These are phyloP conservation scores for Aspergillus pseudotamarii DNA, from an alignment of 2,329 filamentous ascomycete species.

Conservation along the genomic window DNA sequence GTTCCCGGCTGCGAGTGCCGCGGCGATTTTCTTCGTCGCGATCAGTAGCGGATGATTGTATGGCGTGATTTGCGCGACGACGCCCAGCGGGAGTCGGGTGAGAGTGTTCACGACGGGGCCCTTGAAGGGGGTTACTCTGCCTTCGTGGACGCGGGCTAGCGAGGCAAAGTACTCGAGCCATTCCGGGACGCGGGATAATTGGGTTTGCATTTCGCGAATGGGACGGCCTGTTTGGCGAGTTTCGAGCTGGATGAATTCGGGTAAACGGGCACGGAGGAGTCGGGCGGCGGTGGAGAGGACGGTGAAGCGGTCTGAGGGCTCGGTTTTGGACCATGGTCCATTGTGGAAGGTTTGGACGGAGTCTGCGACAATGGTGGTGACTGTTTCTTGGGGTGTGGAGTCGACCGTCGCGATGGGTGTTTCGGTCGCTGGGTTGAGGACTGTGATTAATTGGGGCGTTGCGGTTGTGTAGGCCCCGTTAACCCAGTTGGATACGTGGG, in stretches of 20 bases:
- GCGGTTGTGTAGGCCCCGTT: slow-evolving; percentile 27
- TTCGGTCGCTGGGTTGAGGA: slow-evolving; percentile 37
- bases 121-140: slow-evolving; percentile 65
- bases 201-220: slow-evolving; percentile 70
- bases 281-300: slow-evolving; percentile 63
- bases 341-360: slow-evolving; percentile 46
- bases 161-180: slow-evolving; percentile 75
- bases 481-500: slow-evolving; percentile 36
- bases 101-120: slow-evolving; percentile 44
- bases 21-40: slow-evolving; percentile 42
- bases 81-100: slow-evolving; percentile 40
- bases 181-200: slow-evolving; percentile 58
- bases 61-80: slow-evolving; percentile 43
- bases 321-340: slow-evolving; percentile 60
- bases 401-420: slow-evolving; percentile 48
- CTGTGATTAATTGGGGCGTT: slow-evolving; percentile 20
- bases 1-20: slow-evolving; percentile 45
- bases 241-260: slow-evolving; percentile 63
- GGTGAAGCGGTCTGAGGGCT: slow-evolving; percentile 61
- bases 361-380: slow-evolving; percentile 53
- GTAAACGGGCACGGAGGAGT: slow-evolving; percentile 57
- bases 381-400: slow-evolving; percentile 56
- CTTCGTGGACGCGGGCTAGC: slow-evolving; percentile 67
- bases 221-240: slow-evolving; percentile 69
- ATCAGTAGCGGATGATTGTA: slow-evolving; percentile 45